Evolutionary conservation across 805 yeast species (phyloP).

Genomic region (Brettanomyces bruxellensis): DNA sequence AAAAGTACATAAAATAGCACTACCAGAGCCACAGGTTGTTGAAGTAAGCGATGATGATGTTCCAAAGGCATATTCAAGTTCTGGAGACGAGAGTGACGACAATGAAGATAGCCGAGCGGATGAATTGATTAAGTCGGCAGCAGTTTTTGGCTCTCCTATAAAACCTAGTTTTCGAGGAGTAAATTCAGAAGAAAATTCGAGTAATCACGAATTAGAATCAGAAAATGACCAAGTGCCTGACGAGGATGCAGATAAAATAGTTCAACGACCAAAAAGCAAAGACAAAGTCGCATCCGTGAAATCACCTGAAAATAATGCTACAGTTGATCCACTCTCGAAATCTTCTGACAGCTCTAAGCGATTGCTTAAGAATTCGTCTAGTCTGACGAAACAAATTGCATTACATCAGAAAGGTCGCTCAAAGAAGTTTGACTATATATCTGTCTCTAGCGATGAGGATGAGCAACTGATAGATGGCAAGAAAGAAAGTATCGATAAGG

Average conservation of each 20-base stretch:
- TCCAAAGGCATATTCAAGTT: background rate
- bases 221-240: background rate
- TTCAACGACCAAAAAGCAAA: too few relatives aligned
- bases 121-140: constrained; percentile 22
- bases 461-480: constrained; percentile 7
- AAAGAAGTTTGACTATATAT: constrained; percentile 8
- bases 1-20: background rate
- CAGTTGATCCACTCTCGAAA: too few relatives aligned
- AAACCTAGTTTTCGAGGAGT: constrained; percentile 4
- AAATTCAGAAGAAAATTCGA: background rate
- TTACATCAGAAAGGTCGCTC: constrained; percentile 13
- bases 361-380: background rate
- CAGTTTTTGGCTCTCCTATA: constrained; percentile 23
- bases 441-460: constrained; percentile 5
- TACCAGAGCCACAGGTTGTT: background rate
- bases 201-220: background rate
- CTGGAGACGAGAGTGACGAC: constrained; percentile 4
- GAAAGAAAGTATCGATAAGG: constrained; percentile 5
- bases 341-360: too few relatives aligned
- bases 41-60: background rate
- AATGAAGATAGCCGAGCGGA: constrained; percentile 19
- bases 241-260: background rate
- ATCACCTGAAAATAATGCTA: too few relatives aligned
- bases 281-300: too few relatives aligned
- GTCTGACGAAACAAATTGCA: constrained; percentile 22